Percentiles rank a stretch among this genome's conserved stretches.
phyloP scores from a whole-genome alignment of 2,329 filamentous ascomycete genomes.

The Lomentospora prolificans region DNA sequence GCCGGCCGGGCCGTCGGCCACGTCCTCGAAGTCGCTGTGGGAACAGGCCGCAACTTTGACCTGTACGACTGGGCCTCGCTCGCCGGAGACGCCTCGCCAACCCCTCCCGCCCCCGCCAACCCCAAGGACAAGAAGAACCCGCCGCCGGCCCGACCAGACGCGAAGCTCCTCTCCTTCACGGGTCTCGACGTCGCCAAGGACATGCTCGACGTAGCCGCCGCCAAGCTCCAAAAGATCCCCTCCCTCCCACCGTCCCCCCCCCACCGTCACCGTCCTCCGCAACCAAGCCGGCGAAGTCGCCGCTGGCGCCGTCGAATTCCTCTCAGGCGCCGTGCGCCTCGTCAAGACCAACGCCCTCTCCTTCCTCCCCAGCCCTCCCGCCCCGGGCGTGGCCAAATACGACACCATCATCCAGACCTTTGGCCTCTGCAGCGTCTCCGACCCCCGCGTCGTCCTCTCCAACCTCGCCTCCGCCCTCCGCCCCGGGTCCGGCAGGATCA shows the following conservation, averaged over 20 bases:
- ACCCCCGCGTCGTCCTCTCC: constrained; percentile 42
- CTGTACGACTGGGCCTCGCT: constrained; percentile 47
- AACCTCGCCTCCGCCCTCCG: constrained; percentile 42
- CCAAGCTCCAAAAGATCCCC: constrained; percentile 36
- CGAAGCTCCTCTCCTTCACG: constrained; percentile 42
- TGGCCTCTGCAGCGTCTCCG: constrained; percentile 51
- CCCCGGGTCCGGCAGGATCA: constrained; percentile 47
- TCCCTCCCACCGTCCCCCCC: constrained; percentile 26
- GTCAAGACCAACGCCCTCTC: constrained; percentile 37
- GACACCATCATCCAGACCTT: constrained; percentile 57
- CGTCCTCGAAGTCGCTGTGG: constrained; percentile 54
- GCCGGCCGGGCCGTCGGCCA: constrained; percentile 39
- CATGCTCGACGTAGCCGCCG: constrained; percentile 49
- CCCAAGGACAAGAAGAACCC: constrained; percentile 10
- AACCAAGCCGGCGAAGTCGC: constrained; percentile 10
- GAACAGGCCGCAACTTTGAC: constrained; percentile 50
- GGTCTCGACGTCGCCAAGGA: constrained; percentile 51
- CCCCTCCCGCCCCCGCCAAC: constrained; percentile 1
- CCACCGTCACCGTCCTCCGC: constrained; percentile 24
- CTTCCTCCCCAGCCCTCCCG: constrained; percentile 26
- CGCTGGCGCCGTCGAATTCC: constrained; percentile 21
- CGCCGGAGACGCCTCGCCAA: constrained; percentile 10
- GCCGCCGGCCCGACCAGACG: constrained; percentile 12
- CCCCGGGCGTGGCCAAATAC: constrained; percentile 38
- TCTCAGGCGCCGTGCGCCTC: constrained; percentile 34